Evolutionary conservation across 305 asterid genomes (phyloP).

Genomic region (Solanum aculeatissimum): DNA sequence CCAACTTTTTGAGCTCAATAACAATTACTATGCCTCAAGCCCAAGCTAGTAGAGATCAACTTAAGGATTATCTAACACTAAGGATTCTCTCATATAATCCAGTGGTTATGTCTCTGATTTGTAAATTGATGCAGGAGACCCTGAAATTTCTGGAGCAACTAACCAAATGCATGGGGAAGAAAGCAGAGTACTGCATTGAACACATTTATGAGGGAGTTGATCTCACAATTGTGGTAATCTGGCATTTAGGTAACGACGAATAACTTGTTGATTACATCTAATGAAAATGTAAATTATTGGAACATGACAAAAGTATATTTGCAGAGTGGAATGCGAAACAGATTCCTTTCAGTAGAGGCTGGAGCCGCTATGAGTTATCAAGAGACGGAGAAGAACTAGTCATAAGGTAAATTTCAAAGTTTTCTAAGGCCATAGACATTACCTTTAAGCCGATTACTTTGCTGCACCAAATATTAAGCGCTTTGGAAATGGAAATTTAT

Average conservation of each 20-base stretch:
- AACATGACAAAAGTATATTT: background rate
- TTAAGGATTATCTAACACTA: background rate
- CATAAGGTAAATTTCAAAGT: constrained; percentile 34
- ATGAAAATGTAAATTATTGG: background rate
- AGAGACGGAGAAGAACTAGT: constrained; percentile 30
- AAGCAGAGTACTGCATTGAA: constrained; percentile 47
- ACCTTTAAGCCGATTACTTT: background rate
- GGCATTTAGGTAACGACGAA: constrained; percentile 53
- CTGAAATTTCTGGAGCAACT: constrained; percentile 45
- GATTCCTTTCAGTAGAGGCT: constrained; percentile 66
- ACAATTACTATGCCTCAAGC: background rate
- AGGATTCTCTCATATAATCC: background rate
- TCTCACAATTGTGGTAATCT: constrained; percentile 36
- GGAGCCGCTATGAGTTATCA: constrained; percentile 47
- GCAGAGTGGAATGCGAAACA: constrained; percentile 65
- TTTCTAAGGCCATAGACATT: background rate
- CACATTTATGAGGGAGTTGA: constrained; percentile 42
- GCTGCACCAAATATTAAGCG: background rate
- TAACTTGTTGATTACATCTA: background rate
- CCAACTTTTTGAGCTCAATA: background rate
- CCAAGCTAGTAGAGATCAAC: background rate
- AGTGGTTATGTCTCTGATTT: background rate
- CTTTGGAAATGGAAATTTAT: background rate
- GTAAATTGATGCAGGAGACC: constrained; percentile 34
- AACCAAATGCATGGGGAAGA: constrained; percentile 47